Conservation (phyloP, 345 rosid genomes). For the Citrus maxima region DNA sequence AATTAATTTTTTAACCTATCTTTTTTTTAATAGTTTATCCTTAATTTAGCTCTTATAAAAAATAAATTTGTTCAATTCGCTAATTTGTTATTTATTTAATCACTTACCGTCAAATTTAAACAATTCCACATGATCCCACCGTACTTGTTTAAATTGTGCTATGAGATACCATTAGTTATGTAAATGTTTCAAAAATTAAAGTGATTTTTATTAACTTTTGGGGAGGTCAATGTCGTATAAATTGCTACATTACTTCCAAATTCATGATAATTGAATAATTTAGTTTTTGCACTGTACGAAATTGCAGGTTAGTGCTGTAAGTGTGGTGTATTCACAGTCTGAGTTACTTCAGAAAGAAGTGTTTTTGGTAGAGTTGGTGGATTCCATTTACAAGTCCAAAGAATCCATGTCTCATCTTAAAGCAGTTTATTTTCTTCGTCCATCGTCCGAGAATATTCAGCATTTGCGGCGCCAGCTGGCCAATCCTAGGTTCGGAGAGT, state of each 20-base stretch:
- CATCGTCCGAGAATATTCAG: constrained; percentile 84
- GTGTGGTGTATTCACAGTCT: constrained; percentile 91
- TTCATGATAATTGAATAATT: background rate
- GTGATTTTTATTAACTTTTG: background rate
- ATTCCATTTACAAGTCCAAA: constrained; percentile 71
- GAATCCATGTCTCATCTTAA: constrained; percentile 95
- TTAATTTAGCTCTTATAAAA: background rate
- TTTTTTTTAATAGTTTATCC: background rate
- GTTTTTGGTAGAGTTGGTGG: constrained; percentile 86
- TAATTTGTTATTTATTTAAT: background rate
- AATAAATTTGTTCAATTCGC: background rate
- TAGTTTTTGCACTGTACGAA: background rate
- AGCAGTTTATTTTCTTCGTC: constrained; percentile 88
- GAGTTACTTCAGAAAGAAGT: constrained; percentile 96
- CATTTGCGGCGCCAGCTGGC: constrained; percentile 74
- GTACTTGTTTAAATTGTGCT: background rate
- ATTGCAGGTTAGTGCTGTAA: constrained; percentile 80
- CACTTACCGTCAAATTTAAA: background rate
- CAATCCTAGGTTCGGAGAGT: constrained; percentile 88
- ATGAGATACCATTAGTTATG: no score
- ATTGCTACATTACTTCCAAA: background rate
- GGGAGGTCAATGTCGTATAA: background rate
- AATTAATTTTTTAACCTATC: background rate
- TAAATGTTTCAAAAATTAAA: background rate
- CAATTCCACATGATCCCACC: background rate